These are phyloP conservation scores for Diplodia corticola DNA, from an alignment of 2,329 filamentous ascomycete genomes.

Conservation along the genomic window DNA sequence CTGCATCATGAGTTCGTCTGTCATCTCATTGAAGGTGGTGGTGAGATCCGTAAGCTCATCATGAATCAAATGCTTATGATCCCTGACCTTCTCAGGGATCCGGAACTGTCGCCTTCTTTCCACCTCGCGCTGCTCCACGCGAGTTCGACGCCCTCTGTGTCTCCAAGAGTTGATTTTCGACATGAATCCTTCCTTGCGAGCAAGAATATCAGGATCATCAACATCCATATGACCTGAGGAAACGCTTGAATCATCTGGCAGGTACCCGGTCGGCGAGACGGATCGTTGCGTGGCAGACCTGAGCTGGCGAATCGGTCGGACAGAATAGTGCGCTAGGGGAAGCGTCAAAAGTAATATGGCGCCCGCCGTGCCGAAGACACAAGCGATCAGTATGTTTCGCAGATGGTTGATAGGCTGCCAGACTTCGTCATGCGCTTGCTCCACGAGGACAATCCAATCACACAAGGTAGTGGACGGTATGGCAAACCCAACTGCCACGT, in stretches of 20 bases:
- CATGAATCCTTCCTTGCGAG: slow-evolving; percentile 49
- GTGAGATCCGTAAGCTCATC: slow-evolving; percentile 86
- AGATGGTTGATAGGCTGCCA: slow-evolving; percentile 73
- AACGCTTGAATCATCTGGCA: slow-evolving; percentile 40
- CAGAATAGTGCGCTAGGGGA: slow-evolving; percentile 78
- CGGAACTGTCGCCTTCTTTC: slow-evolving; percentile 64
- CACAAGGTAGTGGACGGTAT: slow-evolving; percentile 67
- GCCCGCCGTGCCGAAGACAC: slow-evolving; percentile 80
- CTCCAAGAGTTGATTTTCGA: slow-evolving; percentile 38
- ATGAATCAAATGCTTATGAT: slow-evolving; percentile 71
- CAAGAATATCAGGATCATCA: slow-evolving; percentile 48
- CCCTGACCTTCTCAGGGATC: slow-evolving; percentile 79
- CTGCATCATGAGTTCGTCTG: slow-evolving; percentile 82
- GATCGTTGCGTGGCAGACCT: slow-evolving; percentile 74
- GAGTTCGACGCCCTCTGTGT: slow-evolving; percentile 33
- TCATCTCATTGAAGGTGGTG: slow-evolving; percentile 89
- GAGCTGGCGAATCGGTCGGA: slow-evolving; percentile 74
- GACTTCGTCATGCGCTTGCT: slow-evolving; percentile 72
- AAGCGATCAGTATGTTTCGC: slow-evolving; percentile 78
- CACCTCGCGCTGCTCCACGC: slow-evolving; percentile 41
- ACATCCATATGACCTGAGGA: slow-evolving; percentile 45
- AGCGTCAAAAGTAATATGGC: slow-evolving; percentile 70
- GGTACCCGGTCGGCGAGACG: slow-evolving; percentile 64
- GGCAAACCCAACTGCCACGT: slow-evolving; percentile 79
- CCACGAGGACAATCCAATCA: slow-evolving; percentile 80